Base-by-base conservation (phyloP, 176 grass and related monocot species). In the Pontederia paniculata region DNA sequence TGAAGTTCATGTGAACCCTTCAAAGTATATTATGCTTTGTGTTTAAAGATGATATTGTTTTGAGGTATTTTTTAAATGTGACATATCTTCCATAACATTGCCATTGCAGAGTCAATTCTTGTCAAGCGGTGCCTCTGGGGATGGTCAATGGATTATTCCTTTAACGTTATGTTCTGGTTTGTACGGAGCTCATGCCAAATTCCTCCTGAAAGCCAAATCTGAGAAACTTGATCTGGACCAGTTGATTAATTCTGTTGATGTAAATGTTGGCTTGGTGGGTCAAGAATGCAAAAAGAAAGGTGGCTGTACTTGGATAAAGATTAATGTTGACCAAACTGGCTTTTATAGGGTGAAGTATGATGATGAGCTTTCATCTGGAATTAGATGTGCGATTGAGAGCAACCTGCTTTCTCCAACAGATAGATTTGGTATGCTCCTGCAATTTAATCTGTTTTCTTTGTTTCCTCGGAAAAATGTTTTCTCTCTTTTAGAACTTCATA, bases 311-410 rank as follows among this genome's bases (percentile, higher is more conserved):
- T 96, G 90, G 90, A 74, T 96, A 49, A 96, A 96, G 77, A 65
- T 96, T 77, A 96, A 96, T 70, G 77, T 77, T 12, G 67, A 96
- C 44, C 85, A 96, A 84, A 76, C 85, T 31, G 80, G 90, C 44
- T 96, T 96, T 73, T 96, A 89, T 62, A 79, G 85, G 73, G 85
- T 96, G 71, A 86, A 76, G 64, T 96, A 86, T 57, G 90, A 96
- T 9, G 47, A 74, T 42, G 82, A 96, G 77, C 82, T 96, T 76
- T 76, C 85, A 61, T 70, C 74, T 52, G 70, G 52, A 62, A 79
- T 96, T 70, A 75, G 72, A 60, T 50, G 73, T 70, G 85, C 85
- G 60, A 83, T 96, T 69, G 73, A 83, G 69, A 57, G 73, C 52
- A 89, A 83, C 52, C 74, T 76, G 83, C 50, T 96, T 72, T 67